Conservation (phyloP, 257 asterid species). For the Nicotiana paniculata region DNA sequence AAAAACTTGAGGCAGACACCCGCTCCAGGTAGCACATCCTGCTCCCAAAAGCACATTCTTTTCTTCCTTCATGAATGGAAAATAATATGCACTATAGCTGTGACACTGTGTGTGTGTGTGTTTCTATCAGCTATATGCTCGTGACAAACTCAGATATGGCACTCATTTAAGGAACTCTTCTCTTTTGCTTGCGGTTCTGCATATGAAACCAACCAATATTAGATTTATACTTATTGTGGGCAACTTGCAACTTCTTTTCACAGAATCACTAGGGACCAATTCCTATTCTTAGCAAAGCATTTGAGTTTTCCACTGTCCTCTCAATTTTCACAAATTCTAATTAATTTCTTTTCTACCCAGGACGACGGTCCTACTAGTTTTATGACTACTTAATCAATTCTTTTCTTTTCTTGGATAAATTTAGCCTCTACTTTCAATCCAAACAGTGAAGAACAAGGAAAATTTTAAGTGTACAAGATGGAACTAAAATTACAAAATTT, state of each 20-base stretch:
- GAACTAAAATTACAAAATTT: background rate
- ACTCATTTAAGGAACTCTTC: constrained; percentile 4
- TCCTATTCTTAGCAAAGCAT: background rate
- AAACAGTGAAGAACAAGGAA: background rate
- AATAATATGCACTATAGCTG: background rate
- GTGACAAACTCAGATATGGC: constrained; percentile 6
- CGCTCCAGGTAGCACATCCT: background rate
- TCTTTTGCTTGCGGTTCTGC: background rate
- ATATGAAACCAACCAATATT: constrained; percentile 7
- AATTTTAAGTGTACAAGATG: background rate
- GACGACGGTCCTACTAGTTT: background rate
- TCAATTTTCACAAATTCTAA: background rate
- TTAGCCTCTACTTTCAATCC: background rate
- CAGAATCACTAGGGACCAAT: constrained; percentile 2
- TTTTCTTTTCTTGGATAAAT: background rate
- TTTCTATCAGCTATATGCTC: background rate
- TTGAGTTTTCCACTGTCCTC: background rate
- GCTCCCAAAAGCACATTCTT: background rate
- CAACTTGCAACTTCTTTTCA: background rate
- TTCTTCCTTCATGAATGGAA: background rate
- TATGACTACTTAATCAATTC: background rate
- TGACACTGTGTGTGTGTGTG: background rate
- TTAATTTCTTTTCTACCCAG: background rate
- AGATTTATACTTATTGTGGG: background rate
- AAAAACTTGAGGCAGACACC: too few species aligned